A percentile compares a stretch with the other conserved stretches of the same genome.
These are phyloP conservation scores for Malassezia sympodialis DNA, from an alignment of 1,284 basidiomycete genomes.

Conservation along the genomic window DNA sequence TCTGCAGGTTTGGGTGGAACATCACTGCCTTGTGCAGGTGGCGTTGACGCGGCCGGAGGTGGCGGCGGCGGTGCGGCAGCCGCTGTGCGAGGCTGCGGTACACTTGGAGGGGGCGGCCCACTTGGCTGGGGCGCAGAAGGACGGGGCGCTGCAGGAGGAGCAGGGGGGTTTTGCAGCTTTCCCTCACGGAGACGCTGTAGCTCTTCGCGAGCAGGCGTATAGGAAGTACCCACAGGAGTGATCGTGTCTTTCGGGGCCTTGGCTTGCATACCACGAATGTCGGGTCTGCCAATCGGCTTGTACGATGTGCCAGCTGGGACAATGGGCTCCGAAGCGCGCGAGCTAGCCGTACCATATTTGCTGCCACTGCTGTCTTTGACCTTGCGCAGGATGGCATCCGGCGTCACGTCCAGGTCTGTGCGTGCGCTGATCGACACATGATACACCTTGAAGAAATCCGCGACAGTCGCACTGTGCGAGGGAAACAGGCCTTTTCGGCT, in stretches of 20 bases:
- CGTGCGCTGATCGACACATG: conserved; percentile 87
- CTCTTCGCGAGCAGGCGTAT: conserved; percentile 37
- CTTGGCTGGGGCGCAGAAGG: not conserved
- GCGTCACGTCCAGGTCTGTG: conserved; percentile 60
- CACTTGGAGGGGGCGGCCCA: conserved; percentile 1
- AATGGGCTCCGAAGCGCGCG: conserved; percentile 36
- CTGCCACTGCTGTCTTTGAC: conserved; percentile 85
- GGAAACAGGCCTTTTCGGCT: conserved; percentile 82
- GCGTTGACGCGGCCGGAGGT: conserved; percentile 14
- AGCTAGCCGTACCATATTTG: conserved; percentile 57
- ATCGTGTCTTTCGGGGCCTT: conserved; percentile 32
- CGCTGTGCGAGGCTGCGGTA: conserved; percentile 19
- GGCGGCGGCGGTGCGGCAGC: conserved; percentile 12
- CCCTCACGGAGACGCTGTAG: conserved; percentile 35
- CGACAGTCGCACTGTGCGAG: conserved; percentile 71
- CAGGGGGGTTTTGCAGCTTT: conserved; percentile 3
- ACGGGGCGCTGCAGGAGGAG: conserved; percentile 12
- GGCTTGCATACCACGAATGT: conserved; percentile 40
- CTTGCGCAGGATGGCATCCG: conserved; percentile 57
- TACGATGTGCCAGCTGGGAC: conserved; percentile 34
- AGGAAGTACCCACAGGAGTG: conserved; percentile 36
- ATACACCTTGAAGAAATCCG: conserved; percentile 65
- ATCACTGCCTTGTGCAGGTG: conserved; percentile 3
- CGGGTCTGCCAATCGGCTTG: conserved; percentile 44
- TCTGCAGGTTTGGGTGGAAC: conserved; percentile 31